phyloP scores from a whole-genome alignment of 1,284 basidiomycete species.

The Trametes polyzona region DNA sequence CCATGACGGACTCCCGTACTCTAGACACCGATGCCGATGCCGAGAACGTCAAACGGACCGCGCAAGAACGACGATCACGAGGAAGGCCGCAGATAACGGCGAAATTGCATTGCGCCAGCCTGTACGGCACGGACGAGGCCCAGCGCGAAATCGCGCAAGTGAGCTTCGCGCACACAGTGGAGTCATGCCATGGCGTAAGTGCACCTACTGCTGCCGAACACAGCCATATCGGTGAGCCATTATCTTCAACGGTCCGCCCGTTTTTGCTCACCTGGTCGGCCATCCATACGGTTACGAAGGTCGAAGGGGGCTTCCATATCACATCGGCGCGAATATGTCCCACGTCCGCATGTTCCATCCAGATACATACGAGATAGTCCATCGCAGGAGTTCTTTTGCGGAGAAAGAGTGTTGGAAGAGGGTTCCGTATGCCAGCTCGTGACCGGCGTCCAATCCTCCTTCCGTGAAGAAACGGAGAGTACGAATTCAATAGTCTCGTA shows the following conservation, averaged over 20 bases:
- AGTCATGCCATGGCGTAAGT: neutral
- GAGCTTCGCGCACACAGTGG: neutral
- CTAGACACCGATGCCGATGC: neutral
- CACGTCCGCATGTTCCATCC: conserved; percentile 13
- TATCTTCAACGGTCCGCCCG: conserved; percentile 11
- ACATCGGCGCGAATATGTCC: conserved; percentile 12
- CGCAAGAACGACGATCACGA: conserved; percentile 12
- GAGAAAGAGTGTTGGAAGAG: conserved; percentile 1
- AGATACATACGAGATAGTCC: neutral
- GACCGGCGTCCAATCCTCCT: neutral
- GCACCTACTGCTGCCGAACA: conserved; percentile 8
- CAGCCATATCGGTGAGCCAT: neutral
- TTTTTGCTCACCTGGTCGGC: conserved; percentile 18
- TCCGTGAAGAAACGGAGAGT: neutral
- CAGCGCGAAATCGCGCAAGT: neutral
- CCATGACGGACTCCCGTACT: conserved; percentile 10
- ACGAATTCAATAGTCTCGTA: neutral
- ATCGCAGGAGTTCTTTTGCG: neutral
- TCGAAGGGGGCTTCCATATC: conserved; percentile 2
- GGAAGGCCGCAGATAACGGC: conserved; percentile 18
- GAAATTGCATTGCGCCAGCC: conserved; percentile 6
- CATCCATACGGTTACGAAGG: conserved; percentile 16
- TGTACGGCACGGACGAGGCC: neutral
- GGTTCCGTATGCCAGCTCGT: neutral
- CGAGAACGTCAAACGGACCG: conserved; percentile 8